Base-by-base conservation (phyloP, 768 basidiomycete species). In the Boletales sp. region DNA sequence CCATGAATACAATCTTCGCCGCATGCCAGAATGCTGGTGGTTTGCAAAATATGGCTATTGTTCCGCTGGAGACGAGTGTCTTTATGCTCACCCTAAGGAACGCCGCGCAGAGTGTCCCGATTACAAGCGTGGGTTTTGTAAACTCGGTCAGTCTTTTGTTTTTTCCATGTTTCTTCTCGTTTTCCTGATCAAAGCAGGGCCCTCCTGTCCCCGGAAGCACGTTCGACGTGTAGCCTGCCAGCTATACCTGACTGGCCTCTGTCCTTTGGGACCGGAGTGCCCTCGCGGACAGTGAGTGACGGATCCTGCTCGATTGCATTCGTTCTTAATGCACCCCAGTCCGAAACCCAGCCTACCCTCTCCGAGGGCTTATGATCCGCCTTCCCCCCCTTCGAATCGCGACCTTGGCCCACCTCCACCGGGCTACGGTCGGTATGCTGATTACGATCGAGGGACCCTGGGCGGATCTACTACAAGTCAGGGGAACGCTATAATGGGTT, bases 21-120 rank as follows among this genome's bases (percentile, higher is more conserved):
- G 91, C 53, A 98, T 98, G 94, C 97, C 97, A 7, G 92, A 97
- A 67, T 98, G 97, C 63, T 97, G 93, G 87, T 98, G 94, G 94
- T 97, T 85, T 68, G 91, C 91, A 45, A 97, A 95, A 69, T 94
- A 93, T 62, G 97, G 97, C 14, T 98, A 94, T 69, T 98, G 97
- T 68, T 90, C 91, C 21, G 87, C 94, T 17, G 95, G 97, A 49
- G 94, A 95, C 59, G 94, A 98, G 69, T 99, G 97, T 67, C 75
- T 99, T 57, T 99, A 98, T 67, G 90, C 91, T 14, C 92, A 95
- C 64, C 93, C 92, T 12, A 91, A 93, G 67, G 91, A 94, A 69
- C 80, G 94, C 44, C 81, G 84, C 50, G 83, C 90, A 4, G 94
- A 95, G 64, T 99, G 97, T 65, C 93, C 93, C 35, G 93, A 97